Evolutionary conservation across 78 protist genomes (phyloP).

Genomic region (Pigoraptor vietnamica): DNA sequence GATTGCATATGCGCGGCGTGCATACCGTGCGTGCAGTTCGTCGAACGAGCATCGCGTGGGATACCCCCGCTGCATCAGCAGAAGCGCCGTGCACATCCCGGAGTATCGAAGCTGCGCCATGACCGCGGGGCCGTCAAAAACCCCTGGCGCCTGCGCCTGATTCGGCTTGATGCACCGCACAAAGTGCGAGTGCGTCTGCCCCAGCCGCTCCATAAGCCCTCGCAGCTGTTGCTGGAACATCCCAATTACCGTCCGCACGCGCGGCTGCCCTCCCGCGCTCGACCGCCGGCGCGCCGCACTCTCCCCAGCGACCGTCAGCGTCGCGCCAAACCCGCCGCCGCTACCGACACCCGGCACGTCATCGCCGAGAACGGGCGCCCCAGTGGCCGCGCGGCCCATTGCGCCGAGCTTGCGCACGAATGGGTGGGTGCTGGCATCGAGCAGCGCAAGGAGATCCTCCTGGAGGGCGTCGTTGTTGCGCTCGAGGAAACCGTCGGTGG

Average conservation of each 20-base stretch:
- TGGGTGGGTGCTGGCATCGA: not conserved
- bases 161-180: constrained; percentile 20
- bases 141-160: not conserved
- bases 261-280: not conserved
- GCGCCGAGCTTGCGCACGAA: not conserved
- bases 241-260: not conserved
- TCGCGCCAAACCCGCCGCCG: not conserved
- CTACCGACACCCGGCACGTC: too few species aligned
- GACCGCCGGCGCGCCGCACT: too few species aligned
- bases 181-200: not conserved
- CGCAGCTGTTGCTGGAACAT: not conserved
- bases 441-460: not conserved
- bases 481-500: constrained; percentile 71
- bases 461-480: constrained; percentile 6
- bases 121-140: not conserved
- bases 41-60: constrained; percentile 12
- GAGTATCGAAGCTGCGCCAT: not conserved
- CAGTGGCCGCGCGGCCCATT: not conserved
- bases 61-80: constrained; percentile 1
- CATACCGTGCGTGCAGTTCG: not conserved
- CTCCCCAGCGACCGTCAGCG: not conserved
- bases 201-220: not conserved
- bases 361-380: not conserved
- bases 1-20: too few species aligned
- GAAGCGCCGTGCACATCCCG: not conserved